Conservation (phyloP, 2,329 filamentous ascomycete species). For the Fusarium hostae region DNA sequence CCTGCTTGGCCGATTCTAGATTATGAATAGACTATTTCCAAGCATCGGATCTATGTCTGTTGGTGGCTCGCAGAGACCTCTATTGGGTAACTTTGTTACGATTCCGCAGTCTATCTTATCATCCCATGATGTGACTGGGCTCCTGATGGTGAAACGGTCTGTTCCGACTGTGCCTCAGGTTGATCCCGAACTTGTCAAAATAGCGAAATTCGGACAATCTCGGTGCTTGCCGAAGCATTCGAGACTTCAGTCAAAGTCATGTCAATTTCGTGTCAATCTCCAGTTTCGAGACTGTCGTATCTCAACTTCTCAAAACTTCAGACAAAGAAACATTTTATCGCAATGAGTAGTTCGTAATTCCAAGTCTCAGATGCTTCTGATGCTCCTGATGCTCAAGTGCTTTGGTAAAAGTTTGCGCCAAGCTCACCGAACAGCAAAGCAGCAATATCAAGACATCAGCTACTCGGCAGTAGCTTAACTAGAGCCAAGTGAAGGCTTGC, state of each 20-base stretch:
- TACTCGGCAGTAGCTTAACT: neutral
- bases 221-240: neutral
- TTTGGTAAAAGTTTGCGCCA: too few relatives aligned
- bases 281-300: neutral
- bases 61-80: too few relatives aligned
- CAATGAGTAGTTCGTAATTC: accelerated
- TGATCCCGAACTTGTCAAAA: neutral
- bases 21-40: neutral
- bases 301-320: neutral
- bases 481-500: neutral
- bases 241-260: neutral
- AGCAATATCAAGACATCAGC: neutral
- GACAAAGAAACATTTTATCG: neutral
- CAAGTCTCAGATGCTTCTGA: neutral
- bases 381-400: neutral
- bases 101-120: neutral
- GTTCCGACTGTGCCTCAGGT: neutral
- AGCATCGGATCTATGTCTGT: neutral
- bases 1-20: slow-evolving; percentile 7
- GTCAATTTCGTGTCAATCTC: neutral
- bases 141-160: neutral
- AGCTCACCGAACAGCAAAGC: neutral
- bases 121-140: neutral
- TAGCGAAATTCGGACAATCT: neutral
- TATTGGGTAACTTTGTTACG: neutral